Evolutionary conservation across 805 yeast species (phyloP), one percentile per base, ranked within the genome.

Genomic region (Blastobotrys muscicola): DNA sequence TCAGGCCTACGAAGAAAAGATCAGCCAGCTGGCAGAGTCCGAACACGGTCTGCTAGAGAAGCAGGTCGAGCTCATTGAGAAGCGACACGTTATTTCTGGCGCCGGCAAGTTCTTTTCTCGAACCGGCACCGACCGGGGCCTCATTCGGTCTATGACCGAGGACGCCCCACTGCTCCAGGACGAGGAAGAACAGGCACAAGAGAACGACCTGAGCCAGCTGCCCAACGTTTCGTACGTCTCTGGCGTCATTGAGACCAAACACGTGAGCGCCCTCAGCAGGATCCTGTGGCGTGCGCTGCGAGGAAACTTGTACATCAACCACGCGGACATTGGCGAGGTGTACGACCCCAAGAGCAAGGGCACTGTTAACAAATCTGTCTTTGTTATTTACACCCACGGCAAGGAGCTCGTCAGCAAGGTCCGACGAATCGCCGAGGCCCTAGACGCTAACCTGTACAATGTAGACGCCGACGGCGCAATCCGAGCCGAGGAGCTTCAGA

Each of bases 301-400:
- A 61, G 98, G 98, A 57, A 92, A 92, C 61, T 69, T 94, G 51
- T 85, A 75, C 56, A 75, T 89, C 61, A 80, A 80, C 52, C 75
- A 82, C 50, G 73, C 75, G 39, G 92, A 84, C 52, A 76, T 90
- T 46, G 74, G 74, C 5, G 84, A 82, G 54, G 65, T 86, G 41
- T 75, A 74, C 56, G 94, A 85, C 54, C 61, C 74, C 36, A 72
- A 76, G 55, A 55, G 78, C 15, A 75, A 75, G 40, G 70, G 70
- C 29, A 66, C 64, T 42, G 75, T 82, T 8, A 80, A 75, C 50
- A 90, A 90, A 61, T 83, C 80, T 58, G 80, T 86, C 38, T 89
- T 92, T 57, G 77, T 94, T 48, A 80, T 90, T 33, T 89, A 89
- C 57, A 83, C 97, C 14, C 97, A 94, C 65, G 99, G 99, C 57